A percentile compares a stretch with the other conserved stretches of the same genome.
These are phyloP conservation scores for Pharnaceum exiguum DNA, from an alignment of 148 eudicot species.

Conservation along the genomic window DNA sequence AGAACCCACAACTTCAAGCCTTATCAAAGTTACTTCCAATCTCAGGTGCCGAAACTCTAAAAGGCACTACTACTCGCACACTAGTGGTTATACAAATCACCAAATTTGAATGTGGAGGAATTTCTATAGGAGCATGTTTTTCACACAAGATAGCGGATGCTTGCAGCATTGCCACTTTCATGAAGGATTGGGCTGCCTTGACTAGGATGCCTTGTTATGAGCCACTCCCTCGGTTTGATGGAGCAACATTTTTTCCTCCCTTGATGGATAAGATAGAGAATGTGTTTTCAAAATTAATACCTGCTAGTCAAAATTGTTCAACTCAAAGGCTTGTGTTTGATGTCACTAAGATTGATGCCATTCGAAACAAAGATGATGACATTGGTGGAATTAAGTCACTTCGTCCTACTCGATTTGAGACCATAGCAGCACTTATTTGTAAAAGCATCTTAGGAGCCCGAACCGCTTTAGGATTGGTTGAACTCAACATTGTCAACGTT, in stretches of 20 bases:
- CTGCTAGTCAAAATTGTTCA: neutral
- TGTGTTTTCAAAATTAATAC: slow-evolving; percentile 7
- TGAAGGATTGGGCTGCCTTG: slow-evolving; percentile 29
- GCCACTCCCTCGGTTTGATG: slow-evolving; percentile 20
- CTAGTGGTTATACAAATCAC: slow-evolving; percentile 35
- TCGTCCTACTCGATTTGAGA: slow-evolving; percentile 30
- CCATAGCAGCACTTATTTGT: slow-evolving; percentile 33
- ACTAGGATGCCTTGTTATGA: slow-evolving; percentile 1
- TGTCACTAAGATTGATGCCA: slow-evolving; percentile 21
- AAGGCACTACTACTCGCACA: slow-evolving; percentile 7
- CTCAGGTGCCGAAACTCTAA: slow-evolving; percentile 4
- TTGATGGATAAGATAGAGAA: neutral
- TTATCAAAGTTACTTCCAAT: slow-evolving; percentile 27
- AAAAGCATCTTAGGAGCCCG: slow-evolving; percentile 16
- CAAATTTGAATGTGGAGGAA: slow-evolving; percentile 31
- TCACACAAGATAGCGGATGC: slow-evolving; percentile 33
- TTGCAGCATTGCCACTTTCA: slow-evolving; percentile 24
- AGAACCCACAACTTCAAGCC: slow-evolving; percentile 11
- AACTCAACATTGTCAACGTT: neutral
- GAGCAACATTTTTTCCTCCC: slow-evolving; percentile 25
- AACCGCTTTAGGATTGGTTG: neutral
- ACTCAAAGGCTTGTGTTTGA: slow-evolving; percentile 32
- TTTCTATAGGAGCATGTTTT: slow-evolving; percentile 26
- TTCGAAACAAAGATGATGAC: slow-evolving; percentile 16
- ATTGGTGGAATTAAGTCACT: neutral